Conservation (phyloP, 225 moss, liverwort and hornwort genomes). For the Pleurozium schreberi region DNA sequence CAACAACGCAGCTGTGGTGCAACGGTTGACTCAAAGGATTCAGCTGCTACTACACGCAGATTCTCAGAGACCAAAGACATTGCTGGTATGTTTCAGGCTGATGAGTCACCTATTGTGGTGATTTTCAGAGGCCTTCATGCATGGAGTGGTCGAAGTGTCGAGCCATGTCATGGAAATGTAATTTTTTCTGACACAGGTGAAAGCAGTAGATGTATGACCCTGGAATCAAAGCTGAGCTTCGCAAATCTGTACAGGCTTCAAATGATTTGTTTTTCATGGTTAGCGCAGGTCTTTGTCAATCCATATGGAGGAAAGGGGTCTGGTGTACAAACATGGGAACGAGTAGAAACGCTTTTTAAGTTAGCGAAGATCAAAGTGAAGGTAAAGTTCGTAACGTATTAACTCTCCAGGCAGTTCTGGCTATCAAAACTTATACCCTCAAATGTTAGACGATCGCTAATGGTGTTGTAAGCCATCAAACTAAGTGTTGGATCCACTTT, state of each 20-base stretch:
- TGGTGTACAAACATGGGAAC: constrained; percentile 55
- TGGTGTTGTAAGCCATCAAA: neutral
- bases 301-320: constrained; percentile 72
- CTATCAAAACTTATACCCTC: too few relatives aligned
- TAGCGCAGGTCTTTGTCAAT: constrained; percentile 71
- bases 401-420: neutral
- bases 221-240: too few relatives aligned
- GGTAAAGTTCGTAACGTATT: constrained; percentile 18
- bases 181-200: too few relatives aligned
- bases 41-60: constrained; percentile 39
- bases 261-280: constrained; percentile 2
- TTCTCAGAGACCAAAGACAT: constrained; percentile 52
- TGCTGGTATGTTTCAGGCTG: constrained; percentile 61
- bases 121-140: neutral
- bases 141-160: neutral
- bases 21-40: constrained; percentile 37
- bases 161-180: too few relatives aligned
- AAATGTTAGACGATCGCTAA: too few relatives aligned
- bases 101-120: neutral
- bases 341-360: constrained; percentile 61
- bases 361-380: constrained; percentile 58
- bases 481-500: too few relatives aligned
- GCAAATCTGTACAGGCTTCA: too few relatives aligned
- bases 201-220: too few relatives aligned
- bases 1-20: constrained; percentile 3